Conservation (phyloP, 23 red algal genomes). For the Pyropia yezoensis region DNA sequence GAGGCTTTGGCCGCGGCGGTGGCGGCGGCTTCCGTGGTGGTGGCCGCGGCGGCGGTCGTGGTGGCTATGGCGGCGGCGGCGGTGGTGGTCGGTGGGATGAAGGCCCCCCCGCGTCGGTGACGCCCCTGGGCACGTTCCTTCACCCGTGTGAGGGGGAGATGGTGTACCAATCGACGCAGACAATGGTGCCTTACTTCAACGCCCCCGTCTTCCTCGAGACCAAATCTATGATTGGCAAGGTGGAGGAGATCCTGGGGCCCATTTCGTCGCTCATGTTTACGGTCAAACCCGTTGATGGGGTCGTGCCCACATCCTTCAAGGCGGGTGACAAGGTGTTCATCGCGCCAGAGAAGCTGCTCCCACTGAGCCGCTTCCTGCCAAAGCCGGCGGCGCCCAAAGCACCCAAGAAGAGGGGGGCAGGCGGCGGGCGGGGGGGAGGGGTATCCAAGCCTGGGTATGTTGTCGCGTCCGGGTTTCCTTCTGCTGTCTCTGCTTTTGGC, state of each 20-base stretch:
- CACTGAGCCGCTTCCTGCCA: slow-evolving; percentile 53
- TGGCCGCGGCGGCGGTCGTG: slow-evolving; percentile 32
- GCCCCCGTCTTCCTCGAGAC: slow-evolving; percentile 87
- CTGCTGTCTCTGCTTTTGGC: not conserved
- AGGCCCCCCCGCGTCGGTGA: slow-evolving; percentile 58
- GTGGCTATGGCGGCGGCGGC: slow-evolving; percentile 23
- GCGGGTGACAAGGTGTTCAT: slow-evolving; percentile 86
- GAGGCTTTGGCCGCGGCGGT: slow-evolving; percentile 15
- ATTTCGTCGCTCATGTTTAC: slow-evolving; percentile 76
- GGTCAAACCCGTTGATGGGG: slow-evolving; percentile 73
- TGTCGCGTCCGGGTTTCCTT: not conserved
- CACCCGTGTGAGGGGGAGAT: slow-evolving; percentile 88
- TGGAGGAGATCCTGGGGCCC: slow-evolving; percentile 93
- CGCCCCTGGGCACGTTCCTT: slow-evolving; percentile 58
- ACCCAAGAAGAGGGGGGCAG: slow-evolving; percentile 2
- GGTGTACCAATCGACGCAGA: slow-evolving; percentile 60
- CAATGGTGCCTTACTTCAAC: slow-evolving; percentile 88
- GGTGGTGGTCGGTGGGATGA: slow-evolving; percentile 32
- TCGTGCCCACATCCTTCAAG: slow-evolving; percentile 74
- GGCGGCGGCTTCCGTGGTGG: slow-evolving; percentile 4
- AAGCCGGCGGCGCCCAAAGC: slow-evolving; percentile 13
- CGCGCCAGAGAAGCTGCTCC: slow-evolving; percentile 70
- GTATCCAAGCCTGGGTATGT: not conserved
- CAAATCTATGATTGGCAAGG: slow-evolving; percentile 86
- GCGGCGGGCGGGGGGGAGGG: not conserved